Conservation (phyloP, 1,139 yeast species). For the Kodamaea suecica region DNA sequence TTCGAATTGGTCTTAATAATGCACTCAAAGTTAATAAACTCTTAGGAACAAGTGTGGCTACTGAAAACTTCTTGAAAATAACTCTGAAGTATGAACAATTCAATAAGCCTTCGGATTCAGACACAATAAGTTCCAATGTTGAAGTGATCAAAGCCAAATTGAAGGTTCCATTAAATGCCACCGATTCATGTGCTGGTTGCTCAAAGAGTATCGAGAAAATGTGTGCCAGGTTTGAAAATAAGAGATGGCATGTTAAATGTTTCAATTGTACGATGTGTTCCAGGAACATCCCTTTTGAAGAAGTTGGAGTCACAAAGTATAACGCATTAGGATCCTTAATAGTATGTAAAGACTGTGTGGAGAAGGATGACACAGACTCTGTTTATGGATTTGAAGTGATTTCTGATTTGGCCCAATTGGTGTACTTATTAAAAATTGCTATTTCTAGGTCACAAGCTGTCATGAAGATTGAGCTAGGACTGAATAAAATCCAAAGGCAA, state of each 20-base stretch:
- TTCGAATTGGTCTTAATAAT: constrained; percentile 74
- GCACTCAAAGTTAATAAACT: constrained; percentile 67
- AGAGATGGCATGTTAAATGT: constrained; percentile 83
- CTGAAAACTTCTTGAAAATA: constrained; percentile 59
- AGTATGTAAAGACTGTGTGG: constrained; percentile 54
- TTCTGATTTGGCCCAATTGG: constrained; percentile 67
- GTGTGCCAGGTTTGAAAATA: constrained; percentile 59
- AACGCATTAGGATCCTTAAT: constrained; percentile 30
- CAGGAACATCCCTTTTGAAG: constrained; percentile 28
- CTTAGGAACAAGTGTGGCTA: constrained; percentile 56
- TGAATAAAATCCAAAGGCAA: constrained; percentile 3
- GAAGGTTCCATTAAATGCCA: constrained; percentile 56
- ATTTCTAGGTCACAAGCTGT: constrained; percentile 73
- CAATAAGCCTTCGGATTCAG: constrained; percentile 14
- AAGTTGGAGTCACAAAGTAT: constrained; percentile 32
- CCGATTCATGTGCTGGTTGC: constrained; percentile 76
- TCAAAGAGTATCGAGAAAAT: constrained; percentile 76
- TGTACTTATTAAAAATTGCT: constrained; percentile 79
- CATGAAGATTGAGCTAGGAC: constrained; percentile 35
- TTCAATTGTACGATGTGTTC: constrained; percentile 59
- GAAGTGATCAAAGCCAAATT: constrained; percentile 38
- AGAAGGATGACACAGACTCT: constrained; percentile 29
- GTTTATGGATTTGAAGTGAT: constrained; percentile 60
- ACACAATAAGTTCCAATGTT: constrained; percentile 26
- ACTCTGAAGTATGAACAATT: constrained; percentile 46